These are phyloP conservation scores for Boletellus ananas DNA, from an alignment of 768 basidiomycete genomes.

Conservation along the genomic window DNA sequence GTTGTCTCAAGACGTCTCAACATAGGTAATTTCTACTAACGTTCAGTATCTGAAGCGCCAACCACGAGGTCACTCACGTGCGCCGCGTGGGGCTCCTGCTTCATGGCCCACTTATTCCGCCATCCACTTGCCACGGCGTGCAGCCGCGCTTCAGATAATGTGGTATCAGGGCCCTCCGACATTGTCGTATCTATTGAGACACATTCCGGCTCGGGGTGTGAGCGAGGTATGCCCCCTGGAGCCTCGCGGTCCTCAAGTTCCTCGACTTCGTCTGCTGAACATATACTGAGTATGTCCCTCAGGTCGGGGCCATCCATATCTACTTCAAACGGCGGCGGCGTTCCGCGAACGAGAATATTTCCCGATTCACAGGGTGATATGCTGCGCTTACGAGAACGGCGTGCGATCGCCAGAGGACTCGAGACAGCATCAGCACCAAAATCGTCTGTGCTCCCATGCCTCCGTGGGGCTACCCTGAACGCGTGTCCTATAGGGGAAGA, in stretches of 20 bases:
- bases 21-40: slow-evolving; percentile 28
- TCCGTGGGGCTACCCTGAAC: slow-evolving; percentile 12
- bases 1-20: slow-evolving; percentile 47
- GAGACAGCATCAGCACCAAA: slow-evolving; percentile 48
- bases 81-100: slow-evolving; percentile 13
- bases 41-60: slow-evolving; percentile 8
- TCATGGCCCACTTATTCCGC: slow-evolving; percentile 49
- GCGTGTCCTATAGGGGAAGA: slow-evolving; percentile 57
- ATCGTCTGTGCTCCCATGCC: slow-evolving; percentile 30
- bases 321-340: slow-evolving; percentile 21
- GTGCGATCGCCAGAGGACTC: slow-evolving; percentile 28
- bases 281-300: slow-evolving; percentile 40
- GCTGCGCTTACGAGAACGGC: slow-evolving; percentile 7
- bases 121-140: slow-evolving; percentile 46
- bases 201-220: slow-evolving; percentile 34
- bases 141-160: slow-evolving; percentile 29
- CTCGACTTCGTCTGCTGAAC: slow-evolving; percentile 45
- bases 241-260: slow-evolving; percentile 23
- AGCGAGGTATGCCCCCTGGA: slow-evolving; percentile 32
- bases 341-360: slow-evolving; percentile 28
- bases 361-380: background rate
- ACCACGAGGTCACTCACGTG: slow-evolving; percentile 18
- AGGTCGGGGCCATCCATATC: slow-evolving; percentile 41
- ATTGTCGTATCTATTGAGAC: slow-evolving; percentile 16
- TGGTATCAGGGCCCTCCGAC: slow-evolving; percentile 26